Percentiles rank a stretch among this genome's conserved stretches.
phyloP scores from a whole-genome alignment of 495 filamentous ascomycete species.

The Jackrogersella multiformis region DNA sequence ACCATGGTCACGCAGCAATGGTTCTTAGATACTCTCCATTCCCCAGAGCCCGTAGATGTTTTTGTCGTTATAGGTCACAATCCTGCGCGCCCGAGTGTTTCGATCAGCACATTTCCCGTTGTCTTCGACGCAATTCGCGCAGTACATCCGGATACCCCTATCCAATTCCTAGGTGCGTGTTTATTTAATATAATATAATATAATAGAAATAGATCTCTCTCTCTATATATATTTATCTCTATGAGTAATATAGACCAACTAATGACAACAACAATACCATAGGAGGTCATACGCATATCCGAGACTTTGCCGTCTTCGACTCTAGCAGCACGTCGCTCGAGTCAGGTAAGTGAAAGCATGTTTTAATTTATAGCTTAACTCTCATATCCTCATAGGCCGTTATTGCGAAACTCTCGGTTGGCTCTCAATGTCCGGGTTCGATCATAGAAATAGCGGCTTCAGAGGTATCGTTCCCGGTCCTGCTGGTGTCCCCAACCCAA shows the following conservation, averaged over 20 bases:
- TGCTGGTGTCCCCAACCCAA: conserved; percentile 57
- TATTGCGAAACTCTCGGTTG: conserved; percentile 92
- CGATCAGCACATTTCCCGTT: conserved; percentile 61
- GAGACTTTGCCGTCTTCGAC: conserved; percentile 80
- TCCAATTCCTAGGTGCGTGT: conserved; percentile 67
- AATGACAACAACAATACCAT: conserved; percentile 4
- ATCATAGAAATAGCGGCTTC: conserved; percentile 43
- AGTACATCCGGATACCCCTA: conserved; percentile 71
- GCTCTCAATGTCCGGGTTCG: conserved; percentile 77
- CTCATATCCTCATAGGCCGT: conserved; percentile 54
- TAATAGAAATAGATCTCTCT: too few relatives aligned
- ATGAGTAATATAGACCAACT: neutral
- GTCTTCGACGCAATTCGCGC: conserved; percentile 74
- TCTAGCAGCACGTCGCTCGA: conserved; percentile 74
- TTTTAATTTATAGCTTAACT: neutral
- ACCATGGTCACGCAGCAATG: conserved; percentile 75
- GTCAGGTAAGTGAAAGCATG: conserved; percentile 58
- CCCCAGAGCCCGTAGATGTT: conserved; percentile 71
- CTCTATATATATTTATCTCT: neutral
- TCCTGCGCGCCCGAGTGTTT: conserved; percentile 64
- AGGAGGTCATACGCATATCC: conserved; percentile 80
- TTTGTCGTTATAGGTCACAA: conserved; percentile 80
- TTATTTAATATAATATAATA: too few relatives aligned
- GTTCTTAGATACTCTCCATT: conserved; percentile 76
- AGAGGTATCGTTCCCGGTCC: conserved; percentile 46